These are phyloP conservation scores for Penicillium sumatraense DNA, from an alignment of 2,329 filamentous ascomycete genomes.

Conservation along the genomic window DNA sequence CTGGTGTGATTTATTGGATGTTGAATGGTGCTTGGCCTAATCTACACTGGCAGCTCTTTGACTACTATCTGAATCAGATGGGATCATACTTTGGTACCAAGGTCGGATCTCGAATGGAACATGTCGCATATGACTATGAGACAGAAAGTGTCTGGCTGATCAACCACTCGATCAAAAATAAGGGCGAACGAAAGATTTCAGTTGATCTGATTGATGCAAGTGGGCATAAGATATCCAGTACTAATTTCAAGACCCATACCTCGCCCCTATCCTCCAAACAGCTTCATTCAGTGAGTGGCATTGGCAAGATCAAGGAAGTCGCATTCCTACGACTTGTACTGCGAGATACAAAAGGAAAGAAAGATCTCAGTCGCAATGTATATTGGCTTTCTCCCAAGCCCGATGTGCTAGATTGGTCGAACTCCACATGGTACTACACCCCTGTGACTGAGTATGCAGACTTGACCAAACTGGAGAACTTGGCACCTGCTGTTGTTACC, in stretches of 20 bases:
- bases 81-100: slow-evolving; percentile 66
- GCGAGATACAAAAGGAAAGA: slow-evolving; percentile 30
- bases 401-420: slow-evolving; percentile 60
- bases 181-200: slow-evolving; percentile 49
- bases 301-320: slow-evolving; percentile 46
- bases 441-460: slow-evolving; percentile 59
- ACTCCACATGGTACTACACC: slow-evolving; percentile 64
- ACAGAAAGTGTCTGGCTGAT: slow-evolving; percentile 55
- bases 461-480: slow-evolving; percentile 50
- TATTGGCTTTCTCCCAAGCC: slow-evolving; percentile 60
- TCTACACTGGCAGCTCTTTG: slow-evolving; percentile 68
- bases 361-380: slow-evolving; percentile 59
- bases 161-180: slow-evolving; percentile 54
- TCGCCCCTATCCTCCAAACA: slow-evolving; percentile 52
- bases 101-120: slow-evolving; percentile 54
- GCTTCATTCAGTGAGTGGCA: slow-evolving; percentile 37
- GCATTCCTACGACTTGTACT: slow-evolving; percentile 59
- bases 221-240: slow-evolving; percentile 50
- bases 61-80: slow-evolving; percentile 63
- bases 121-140: slow-evolving; percentile 61
- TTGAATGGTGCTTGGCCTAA: slow-evolving; percentile 68
- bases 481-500: slow-evolving; percentile 46
- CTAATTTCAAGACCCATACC: slow-evolving; percentile 39
- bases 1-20: slow-evolving; percentile 71
- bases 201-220: slow-evolving; percentile 56